Base-by-base conservation (phyloP, 176 grass and related monocot genomes). In the Carex cristatella region DNA sequence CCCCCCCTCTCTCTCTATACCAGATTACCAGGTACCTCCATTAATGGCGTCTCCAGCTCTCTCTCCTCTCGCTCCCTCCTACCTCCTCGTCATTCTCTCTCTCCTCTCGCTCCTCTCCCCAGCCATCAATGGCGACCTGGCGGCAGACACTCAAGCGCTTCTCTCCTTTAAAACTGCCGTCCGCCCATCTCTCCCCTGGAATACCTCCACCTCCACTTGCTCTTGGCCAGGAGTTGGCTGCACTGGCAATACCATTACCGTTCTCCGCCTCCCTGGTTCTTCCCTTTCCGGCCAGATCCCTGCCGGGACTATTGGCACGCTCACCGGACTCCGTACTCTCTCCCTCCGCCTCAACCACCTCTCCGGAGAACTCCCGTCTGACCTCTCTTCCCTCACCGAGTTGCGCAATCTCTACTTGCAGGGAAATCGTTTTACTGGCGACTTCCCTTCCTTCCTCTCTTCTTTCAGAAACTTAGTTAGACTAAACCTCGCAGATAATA, bases 331-430 rank as follows among this genome's bases (percentile, higher is more conserved):
- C 54, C 93, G 90, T 13, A 94, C 96, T 18, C 89, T 98, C 83
- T 94, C 92, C 79, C 93, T 99, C 89, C 91, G 96, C 46, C 90
- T 92, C 85, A 99, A 99, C 85, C 89, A 88, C 33, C 93, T 99
- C 31, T 81, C 82, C 2, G 96, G 96, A 0, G 40, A 69, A 23
- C 61, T 99, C 48, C 93, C 96, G 33, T 55, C 86, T 51, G 96
- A 99, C 79, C 3, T 99, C 80, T 85, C 88, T 65, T 60, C 55
- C 55, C 88, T 92, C 69, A 18, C 83, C 55, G 93, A 99, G 93
- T 89, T 99, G 83, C 89, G 96, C 0, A 94, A 94, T 35, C 80
- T 99, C 54, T 99, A 99, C 87, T 63, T 99, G 73, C 96, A 99
- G 85, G 88, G 89, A 23, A 99, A 99, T 84, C 32, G 31, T 30